Percentiles rank a stretch among this genome's conserved stretches.
These are phyloP conservation scores for Pseudozyma sp. DNA, from an alignment of 1,284 basidiomycete species.

Conservation along the genomic window DNA sequence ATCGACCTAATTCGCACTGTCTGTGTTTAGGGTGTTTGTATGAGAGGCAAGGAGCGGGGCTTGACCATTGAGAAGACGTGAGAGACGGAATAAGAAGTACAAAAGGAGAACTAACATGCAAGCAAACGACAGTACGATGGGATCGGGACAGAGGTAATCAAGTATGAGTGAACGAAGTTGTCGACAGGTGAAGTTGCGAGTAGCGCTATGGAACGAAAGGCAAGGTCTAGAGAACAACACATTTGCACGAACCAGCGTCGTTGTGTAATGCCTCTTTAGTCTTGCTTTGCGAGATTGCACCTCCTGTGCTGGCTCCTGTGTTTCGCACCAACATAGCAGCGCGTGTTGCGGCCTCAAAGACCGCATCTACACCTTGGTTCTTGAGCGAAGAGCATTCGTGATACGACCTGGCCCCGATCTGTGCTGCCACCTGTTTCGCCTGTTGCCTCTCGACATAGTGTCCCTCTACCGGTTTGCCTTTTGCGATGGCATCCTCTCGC, in stretches of 20 bases:
- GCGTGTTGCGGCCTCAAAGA: conserved; percentile 65
- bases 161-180: neutral
- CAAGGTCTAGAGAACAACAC: conserved; percentile 39
- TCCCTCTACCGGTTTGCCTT: conserved; percentile 65
- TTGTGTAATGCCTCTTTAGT: conserved; percentile 44
- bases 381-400: conserved; percentile 63
- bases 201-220: neutral
- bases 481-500: conserved; percentile 72
- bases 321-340: conserved; percentile 61
- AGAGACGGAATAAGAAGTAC: conserved; percentile 18
- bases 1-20: neutral
- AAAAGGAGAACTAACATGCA: conserved; percentile 16
- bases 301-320: conserved; percentile 39
- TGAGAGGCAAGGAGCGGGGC: too few species aligned
- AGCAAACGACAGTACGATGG: conserved; percentile 17
- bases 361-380: conserved; percentile 63
- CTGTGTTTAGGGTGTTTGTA: too few species aligned
- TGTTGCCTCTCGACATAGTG: conserved; percentile 70
- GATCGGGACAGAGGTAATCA: neutral
- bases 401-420: conserved; percentile 74
- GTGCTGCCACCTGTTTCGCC: conserved; percentile 64
- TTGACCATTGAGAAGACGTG: neutral
- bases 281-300: conserved; percentile 52
- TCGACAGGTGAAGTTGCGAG: neutral
- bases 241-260: conserved; percentile 53